These are phyloP conservation scores for Aspergillus avenaceus DNA, from an alignment of 495 filamentous ascomycete genomes.

Conservation along the genomic window DNA sequence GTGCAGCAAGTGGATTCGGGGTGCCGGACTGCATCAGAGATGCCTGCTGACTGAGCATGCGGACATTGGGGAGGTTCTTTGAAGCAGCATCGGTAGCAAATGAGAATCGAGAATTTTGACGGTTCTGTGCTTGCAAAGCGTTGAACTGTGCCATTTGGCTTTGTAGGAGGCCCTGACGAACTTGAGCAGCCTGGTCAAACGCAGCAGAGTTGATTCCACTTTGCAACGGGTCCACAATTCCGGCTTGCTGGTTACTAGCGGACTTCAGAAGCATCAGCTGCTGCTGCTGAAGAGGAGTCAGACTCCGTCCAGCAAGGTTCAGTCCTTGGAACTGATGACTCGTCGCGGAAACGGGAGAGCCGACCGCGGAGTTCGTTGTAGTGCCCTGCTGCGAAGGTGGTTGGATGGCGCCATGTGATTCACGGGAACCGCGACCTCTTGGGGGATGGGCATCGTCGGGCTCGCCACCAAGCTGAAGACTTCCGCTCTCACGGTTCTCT, in stretches of 20 bases:
- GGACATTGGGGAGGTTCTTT: conserved; percentile 78
- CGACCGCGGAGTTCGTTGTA: conserved; percentile 40
- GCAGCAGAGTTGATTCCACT: conserved; percentile 41
- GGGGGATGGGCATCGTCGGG: conserved; percentile 63
- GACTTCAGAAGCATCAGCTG: conserved; percentile 65
- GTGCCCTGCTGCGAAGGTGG: conserved; percentile 68
- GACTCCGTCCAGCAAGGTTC: conserved; percentile 60
- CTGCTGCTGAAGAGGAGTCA: conserved; percentile 80
- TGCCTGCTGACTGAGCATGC: conserved; percentile 84
- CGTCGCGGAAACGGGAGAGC: conserved; percentile 44
- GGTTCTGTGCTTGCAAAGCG: conserved; percentile 66
- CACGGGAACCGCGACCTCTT: conserved; percentile 46
- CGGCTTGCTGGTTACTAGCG: conserved; percentile 46
- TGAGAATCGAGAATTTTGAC: conserved; percentile 83
- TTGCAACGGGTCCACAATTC: conserved; percentile 56
- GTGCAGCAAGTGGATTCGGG: conserved; percentile 55
- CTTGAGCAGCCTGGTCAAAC: conserved; percentile 38
- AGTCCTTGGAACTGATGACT: conserved; percentile 51
- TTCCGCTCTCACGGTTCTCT: conserved; percentile 69
- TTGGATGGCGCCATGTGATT: conserved; percentile 59
- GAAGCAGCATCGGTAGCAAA: conserved; percentile 79
- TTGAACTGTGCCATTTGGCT: conserved; percentile 48
- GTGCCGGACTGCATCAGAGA: conserved; percentile 78
- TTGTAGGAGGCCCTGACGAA: conserved; percentile 54
- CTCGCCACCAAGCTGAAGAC: conserved; percentile 84